These are phyloP conservation scores for Tetracladium marchalianum DNA, from an alignment of 495 filamentous ascomycete species.

Conservation along the genomic window DNA sequence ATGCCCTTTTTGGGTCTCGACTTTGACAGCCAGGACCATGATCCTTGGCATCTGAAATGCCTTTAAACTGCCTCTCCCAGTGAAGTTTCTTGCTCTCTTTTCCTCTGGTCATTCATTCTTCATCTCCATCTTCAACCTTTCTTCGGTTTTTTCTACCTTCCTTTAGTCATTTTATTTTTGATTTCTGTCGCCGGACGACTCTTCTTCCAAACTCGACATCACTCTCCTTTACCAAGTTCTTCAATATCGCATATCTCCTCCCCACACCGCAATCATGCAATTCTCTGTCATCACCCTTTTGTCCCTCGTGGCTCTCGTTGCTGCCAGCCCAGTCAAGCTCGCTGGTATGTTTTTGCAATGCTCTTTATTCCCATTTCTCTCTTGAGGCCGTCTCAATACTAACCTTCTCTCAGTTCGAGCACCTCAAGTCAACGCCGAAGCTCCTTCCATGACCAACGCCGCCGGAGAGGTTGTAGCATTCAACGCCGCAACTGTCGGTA, in stretches of 20 bases:
- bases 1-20: too few relatives aligned
- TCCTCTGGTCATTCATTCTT: constrained; percentile 8
- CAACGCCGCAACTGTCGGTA: constrained; percentile 17
- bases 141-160: constrained; percentile 17
- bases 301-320: constrained; percentile 33
- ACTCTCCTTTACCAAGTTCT: constrained; percentile 8
- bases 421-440: constrained; percentile 6
- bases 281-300: constrained; percentile 35
- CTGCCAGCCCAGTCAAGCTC: constrained; percentile 27
- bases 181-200: constrained; percentile 38
- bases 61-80: constrained; percentile 6
- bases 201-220: constrained; percentile 19
- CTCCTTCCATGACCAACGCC: constrained; percentile 16
- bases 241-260: constrained; percentile 9
- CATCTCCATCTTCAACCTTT: constrained; percentile 17
- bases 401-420: constrained; percentile 2
- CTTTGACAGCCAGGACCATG: too few relatives aligned
- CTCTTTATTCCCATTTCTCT: not conserved
- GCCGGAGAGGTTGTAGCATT: constrained; percentile 24
- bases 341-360: constrained; percentile 22
- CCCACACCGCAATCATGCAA: constrained; percentile 38
- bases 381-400: too few relatives aligned
- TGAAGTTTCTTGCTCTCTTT: constrained; percentile 9
- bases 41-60: constrained; percentile 29
- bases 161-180: constrained; percentile 4